Base-by-base conservation (phyloP, 257 asterid genomes). In the Rauvolfia tetraphylla region DNA sequence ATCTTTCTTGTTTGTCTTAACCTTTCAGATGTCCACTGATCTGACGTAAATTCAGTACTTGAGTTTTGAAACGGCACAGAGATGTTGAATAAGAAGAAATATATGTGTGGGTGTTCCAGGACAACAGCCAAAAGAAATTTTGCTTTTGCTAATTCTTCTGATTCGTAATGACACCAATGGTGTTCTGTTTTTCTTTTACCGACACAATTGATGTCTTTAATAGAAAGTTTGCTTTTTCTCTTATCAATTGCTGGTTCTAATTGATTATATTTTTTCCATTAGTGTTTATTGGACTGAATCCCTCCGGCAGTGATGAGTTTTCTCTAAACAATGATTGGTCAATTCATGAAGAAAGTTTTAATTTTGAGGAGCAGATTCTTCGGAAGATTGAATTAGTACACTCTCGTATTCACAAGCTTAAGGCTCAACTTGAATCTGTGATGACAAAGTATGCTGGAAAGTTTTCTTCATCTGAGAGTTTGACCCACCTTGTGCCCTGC, bases 381-480 rank as follows among this genome's bases (percentile, higher is more conserved):
- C 83, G 83, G 63, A 90, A 89, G 78, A 94, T 94, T 46, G 97
- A 90, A 75, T 44, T 80, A 65, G 85, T 87, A 42, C 91, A 88
- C n/a, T 56, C 76, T 77, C 91, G 90, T 76, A 95, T 94, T 72
- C 88, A 87, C 66, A 90, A 87, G 81, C 48, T 94, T 85, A 92
- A 90, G 84, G 76, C 84, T 78, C 92, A 82, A 78, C 90, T 94
- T 23, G 93, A 89, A 81, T 63, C 82, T 1, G 85, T 90, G 46
- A 84, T 86, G 89, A 79, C 81, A 48, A 89, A 90, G 76, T 83
- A 92, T 56, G 89, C 90, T 18, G 78, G 83, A 68, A 90, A 85
- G 85, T 89, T 94, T 83, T 92, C 98, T 83, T 95, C 98, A 57
- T 92, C 96, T 7, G 98, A 92, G 88, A 92, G 92, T 81, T 85